phyloP scores from a whole-genome alignment of 2,329 filamentous ascomycete genomes.

The Fusarium metavorans region DNA sequence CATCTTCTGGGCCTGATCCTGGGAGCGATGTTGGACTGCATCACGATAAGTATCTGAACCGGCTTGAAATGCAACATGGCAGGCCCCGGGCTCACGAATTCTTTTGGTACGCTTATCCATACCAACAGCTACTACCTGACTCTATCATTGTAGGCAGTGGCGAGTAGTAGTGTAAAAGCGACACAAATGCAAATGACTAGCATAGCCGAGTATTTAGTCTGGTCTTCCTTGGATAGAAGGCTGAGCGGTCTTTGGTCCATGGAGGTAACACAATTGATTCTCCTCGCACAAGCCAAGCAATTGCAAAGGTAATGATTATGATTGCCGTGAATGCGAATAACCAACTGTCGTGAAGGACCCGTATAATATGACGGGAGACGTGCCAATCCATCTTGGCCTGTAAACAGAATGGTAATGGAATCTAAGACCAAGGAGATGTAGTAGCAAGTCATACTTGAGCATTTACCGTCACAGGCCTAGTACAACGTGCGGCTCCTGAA shows the following conservation, averaged over 20 bases:
- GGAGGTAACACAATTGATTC: slow-evolving; percentile 11
- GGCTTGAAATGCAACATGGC: not conserved
- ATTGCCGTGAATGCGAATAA: slow-evolving; percentile 6
- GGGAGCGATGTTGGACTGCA: not conserved
- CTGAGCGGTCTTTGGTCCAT: slow-evolving; percentile 30
- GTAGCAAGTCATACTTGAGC: not conserved
- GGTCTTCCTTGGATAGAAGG: slow-evolving; percentile 17
- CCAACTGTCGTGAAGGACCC: slow-evolving; percentile 7
- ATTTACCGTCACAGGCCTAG: not conserved
- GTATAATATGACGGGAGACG: not conserved
- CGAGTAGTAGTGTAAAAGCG: not conserved
- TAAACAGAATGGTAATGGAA: not conserved
- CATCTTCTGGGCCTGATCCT: not conserved
- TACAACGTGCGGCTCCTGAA: not conserved
- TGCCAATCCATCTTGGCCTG: not conserved
- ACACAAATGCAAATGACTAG: slow-evolving; percentile 7
- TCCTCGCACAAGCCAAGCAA: slow-evolving; percentile 11
- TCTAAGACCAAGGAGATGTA: not conserved
- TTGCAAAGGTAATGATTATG: slow-evolving; percentile 11
- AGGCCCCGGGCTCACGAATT: not conserved
- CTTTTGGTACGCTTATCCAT: not conserved
- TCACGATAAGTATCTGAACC: not conserved
- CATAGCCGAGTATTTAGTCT: slow-evolving; percentile 12
- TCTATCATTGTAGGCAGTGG: not conserved
- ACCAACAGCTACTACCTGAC: not conserved